These are phyloP conservation scores for Dillenia turbinata DNA, from an alignment of 164 flowering plant genomes.

Conservation along the genomic window DNA sequence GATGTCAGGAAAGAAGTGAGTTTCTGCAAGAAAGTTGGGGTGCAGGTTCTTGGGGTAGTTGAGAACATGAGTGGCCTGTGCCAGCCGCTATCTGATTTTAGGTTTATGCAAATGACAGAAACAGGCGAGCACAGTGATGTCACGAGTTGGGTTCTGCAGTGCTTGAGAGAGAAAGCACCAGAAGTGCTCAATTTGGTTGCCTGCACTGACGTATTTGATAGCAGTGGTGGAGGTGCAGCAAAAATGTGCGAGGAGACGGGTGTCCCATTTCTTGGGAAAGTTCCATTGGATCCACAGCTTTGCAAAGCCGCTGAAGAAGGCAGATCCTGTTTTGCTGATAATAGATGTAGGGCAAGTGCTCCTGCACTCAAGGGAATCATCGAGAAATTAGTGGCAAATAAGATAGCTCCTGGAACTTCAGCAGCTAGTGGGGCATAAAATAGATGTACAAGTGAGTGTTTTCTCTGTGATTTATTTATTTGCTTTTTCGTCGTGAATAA, in stretches of 20 bases:
- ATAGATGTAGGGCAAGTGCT: constrained; percentile 54
- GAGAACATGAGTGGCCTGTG: constrained; percentile 91
- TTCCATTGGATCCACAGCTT: constrained; percentile 86
- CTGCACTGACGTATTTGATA: constrained; percentile 76
- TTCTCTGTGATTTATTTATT: neutral
- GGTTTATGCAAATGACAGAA: constrained; percentile 39
- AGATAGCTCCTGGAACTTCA: constrained; percentile 1
- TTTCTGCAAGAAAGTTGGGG: constrained; percentile 83
- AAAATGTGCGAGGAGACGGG: constrained; percentile 83
- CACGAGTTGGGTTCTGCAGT: constrained; percentile 47
- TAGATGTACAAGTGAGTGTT: neutral
- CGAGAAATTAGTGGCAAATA: constrained; percentile 36
- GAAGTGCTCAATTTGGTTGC: constrained; percentile 55
- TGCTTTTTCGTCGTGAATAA: neutral
- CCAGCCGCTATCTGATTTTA: constrained; percentile 54
- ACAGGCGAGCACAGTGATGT: constrained; percentile 58
- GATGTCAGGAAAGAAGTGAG: constrained; percentile 90
- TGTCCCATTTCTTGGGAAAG: constrained; percentile 87
- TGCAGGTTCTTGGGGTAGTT: constrained; percentile 77
- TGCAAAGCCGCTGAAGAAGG: constrained; percentile 96
- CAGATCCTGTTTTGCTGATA: constrained; percentile 69
- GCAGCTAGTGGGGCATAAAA: constrained; percentile 1
- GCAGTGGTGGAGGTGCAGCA: constrained; percentile 77
- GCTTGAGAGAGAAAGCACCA: constrained; percentile 61
- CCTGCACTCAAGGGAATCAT: constrained; percentile 63